phyloP scores from a whole-genome alignment of 805 yeast species.

The Lipomyces yamadae region DNA sequence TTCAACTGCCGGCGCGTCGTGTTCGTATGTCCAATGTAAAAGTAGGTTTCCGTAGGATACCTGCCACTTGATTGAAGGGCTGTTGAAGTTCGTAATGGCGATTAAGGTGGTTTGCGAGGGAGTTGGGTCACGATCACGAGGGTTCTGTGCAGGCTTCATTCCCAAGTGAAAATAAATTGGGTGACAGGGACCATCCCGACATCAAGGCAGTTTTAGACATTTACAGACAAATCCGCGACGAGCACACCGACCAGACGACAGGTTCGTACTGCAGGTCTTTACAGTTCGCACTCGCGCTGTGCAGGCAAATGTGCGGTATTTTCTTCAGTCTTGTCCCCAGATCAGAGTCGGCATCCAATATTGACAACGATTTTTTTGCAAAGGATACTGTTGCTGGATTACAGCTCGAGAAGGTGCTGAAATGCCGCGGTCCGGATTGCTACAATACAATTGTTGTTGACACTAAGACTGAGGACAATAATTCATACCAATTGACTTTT shows the following conservation, averaged over 20 bases:
- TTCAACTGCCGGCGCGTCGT: too few relatives aligned
- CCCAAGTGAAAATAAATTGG: too few relatives aligned
- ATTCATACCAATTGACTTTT: conserved; percentile 27
- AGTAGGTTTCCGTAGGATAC: too few relatives aligned
- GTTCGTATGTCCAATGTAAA: too few relatives aligned
- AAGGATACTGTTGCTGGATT: conserved; percentile 9
- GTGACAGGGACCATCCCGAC: too few relatives aligned
- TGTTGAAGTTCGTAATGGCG: background rate
- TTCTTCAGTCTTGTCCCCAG: conserved; percentile 35
- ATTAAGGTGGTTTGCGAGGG: background rate
- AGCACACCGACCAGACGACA: background rate
- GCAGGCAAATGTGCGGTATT: conserved; percentile 45
- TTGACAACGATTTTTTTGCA: background rate
- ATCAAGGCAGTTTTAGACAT: too few relatives aligned
- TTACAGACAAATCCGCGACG: too few relatives aligned
- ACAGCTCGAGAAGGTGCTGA: conserved; percentile 15
- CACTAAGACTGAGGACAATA: background rate
- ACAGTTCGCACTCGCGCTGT: background rate
- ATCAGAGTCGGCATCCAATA: background rate
- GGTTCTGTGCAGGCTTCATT: background rate
- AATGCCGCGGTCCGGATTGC: conserved; percentile 44
- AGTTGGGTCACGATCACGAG: background rate
- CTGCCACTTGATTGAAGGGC: background rate
- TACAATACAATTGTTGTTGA: conserved; percentile 14
- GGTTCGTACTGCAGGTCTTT: background rate